phyloP scores from a whole-genome alignment of 1,139 yeast species.

The Wickerhamomyces sp. region DNA sequence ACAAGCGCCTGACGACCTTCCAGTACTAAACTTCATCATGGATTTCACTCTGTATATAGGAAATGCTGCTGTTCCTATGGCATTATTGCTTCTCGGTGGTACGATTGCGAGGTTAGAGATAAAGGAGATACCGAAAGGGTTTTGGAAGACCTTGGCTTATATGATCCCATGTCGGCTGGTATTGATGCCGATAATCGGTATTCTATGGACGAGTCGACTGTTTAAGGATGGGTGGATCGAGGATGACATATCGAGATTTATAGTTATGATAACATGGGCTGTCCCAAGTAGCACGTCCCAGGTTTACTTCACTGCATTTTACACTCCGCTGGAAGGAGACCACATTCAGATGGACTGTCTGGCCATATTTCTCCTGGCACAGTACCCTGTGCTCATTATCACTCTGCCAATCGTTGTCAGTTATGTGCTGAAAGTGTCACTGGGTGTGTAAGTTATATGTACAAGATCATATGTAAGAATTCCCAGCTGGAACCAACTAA shows the following conservation, averaged over 20 bases:
- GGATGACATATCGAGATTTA: slow-evolving; percentile 52
- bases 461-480: too few species aligned
- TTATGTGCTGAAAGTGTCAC: slow-evolving; percentile 42
- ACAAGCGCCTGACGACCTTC: slow-evolving; percentile 77
- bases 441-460: slow-evolving; percentile 10
- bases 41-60: slow-evolving; percentile 79
- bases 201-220: slow-evolving; percentile 49
- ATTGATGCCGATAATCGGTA: slow-evolving; percentile 58
- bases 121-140: slow-evolving; percentile 41
- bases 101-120: slow-evolving; percentile 78
- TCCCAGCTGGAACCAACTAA: too few species aligned
- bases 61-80: slow-evolving; percentile 85
- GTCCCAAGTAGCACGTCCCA: slow-evolving; percentile 71
- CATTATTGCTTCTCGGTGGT: slow-evolving; percentile 77
- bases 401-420: slow-evolving; percentile 65
- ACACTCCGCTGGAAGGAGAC: slow-evolving; percentile 52
- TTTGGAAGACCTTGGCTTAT: slow-evolving; percentile 52
- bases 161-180: slow-evolving; percentile 44
- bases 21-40: slow-evolving; percentile 78
- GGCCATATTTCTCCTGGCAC: slow-evolving; percentile 58
- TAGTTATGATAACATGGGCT: slow-evolving; percentile 62
- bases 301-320: slow-evolving; percentile 71
- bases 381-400: slow-evolving; percentile 53
- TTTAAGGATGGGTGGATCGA: slow-evolving; percentile 45
- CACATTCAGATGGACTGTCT: slow-evolving; percentile 73